Conservation (phyloP, 371 early-diverging fungal species). For the Mortierella sp. region DNA sequence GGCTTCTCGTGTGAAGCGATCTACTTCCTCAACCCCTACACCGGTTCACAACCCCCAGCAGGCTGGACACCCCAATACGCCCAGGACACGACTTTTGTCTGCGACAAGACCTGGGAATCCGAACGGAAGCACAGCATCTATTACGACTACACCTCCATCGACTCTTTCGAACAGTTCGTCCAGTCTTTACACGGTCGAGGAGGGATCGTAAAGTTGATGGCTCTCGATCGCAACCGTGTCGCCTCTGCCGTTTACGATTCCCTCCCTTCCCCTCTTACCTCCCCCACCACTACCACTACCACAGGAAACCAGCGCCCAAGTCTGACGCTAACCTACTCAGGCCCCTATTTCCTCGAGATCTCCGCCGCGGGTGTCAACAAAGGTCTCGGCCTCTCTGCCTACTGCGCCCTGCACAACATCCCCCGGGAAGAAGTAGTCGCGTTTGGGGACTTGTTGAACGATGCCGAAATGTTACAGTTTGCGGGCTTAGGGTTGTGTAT, state of each 20-base stretch:
- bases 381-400: constrained; percentile 60
- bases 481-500: constrained; percentile 60
- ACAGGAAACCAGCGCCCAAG: not conserved
- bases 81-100: constrained; percentile 44
- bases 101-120: constrained; percentile 40
- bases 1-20: constrained; percentile 54
- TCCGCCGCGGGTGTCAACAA: constrained; percentile 67
- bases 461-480: constrained; percentile 66
- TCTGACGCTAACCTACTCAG: constrained; percentile 60
- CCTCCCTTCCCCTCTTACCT: constrained; percentile 11
- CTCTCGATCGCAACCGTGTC: constrained; percentile 42
- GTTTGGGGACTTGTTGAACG: constrained; percentile 72
- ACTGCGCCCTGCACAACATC: constrained; percentile 55
- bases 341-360: constrained; percentile 64
- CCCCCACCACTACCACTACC: not conserved
- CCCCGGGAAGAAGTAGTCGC: constrained; percentile 59
- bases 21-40: constrained; percentile 12
- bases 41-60: not conserved
- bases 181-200: constrained; percentile 25
- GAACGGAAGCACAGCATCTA: constrained; percentile 40
- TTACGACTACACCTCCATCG: constrained; percentile 35
- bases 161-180: constrained; percentile 35
- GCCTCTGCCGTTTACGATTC: constrained; percentile 38
- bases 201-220: constrained; percentile 48
- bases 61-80: constrained; percentile 20